Conservation (phyloP, 1,284 basidiomycete species). For the Boletus mariae region DNA sequence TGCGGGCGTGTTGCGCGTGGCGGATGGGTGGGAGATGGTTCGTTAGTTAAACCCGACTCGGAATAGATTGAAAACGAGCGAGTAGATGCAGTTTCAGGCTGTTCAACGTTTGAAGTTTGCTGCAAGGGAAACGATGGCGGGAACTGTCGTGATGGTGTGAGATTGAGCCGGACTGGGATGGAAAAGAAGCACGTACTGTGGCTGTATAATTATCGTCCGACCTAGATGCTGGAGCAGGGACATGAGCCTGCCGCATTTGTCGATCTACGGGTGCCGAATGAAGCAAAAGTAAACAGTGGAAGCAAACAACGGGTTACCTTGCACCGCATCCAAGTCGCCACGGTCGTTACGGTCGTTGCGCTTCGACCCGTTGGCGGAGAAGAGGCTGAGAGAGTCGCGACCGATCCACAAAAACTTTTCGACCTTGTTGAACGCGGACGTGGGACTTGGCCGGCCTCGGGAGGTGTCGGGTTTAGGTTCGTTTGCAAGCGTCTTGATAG, state of each 20-base stretch:
- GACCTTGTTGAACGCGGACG: conserved; percentile 30
- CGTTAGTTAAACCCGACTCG: conserved; percentile 36
- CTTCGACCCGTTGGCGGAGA: conserved; percentile 15
- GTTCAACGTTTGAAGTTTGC: neutral
- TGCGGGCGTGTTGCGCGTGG: conserved; percentile 35
- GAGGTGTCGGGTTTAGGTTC: neutral
- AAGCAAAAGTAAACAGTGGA: neutral
- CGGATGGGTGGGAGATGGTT: conserved; percentile 41
- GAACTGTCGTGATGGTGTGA: conserved; percentile 18
- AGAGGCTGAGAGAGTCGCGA: conserved; percentile 29
- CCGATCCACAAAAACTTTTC: conserved; percentile 37
- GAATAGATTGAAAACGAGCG: conserved; percentile 23
- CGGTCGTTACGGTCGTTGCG: conserved; percentile 15
- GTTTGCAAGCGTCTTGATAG: conserved; percentile 1
- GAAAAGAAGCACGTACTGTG: conserved; percentile 14
- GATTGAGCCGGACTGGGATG: conserved; percentile 2
- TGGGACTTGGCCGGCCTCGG: conserved; percentile 7
- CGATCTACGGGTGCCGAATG: conserved; percentile 15
- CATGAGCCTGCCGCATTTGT: conserved; percentile 15
- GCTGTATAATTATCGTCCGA: conserved; percentile 25
- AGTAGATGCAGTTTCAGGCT: conserved; percentile 10
- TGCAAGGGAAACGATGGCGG: conserved; percentile 9
- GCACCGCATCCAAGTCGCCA: conserved; percentile 20
- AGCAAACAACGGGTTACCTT: conserved; percentile 17
- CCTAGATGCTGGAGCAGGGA: conserved; percentile 6